Evolutionary conservation across 2,329 filamentous ascomycete species (phyloP).

Genomic region (Penicillium sp.): DNA sequence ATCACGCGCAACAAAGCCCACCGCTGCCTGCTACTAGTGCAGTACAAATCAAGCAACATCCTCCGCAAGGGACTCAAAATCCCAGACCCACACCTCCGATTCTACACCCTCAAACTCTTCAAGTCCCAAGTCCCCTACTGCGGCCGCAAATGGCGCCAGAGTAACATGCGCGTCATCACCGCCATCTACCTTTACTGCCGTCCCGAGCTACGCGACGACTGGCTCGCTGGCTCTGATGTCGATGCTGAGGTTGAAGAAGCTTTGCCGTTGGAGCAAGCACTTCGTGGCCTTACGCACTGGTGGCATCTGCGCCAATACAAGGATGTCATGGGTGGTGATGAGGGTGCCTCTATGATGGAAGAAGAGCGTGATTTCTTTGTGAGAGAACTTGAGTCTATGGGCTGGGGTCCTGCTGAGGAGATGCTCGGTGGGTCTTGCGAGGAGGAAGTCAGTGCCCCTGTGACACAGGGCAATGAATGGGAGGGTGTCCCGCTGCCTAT

Average conservation of each 20-base stretch:
- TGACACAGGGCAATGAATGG: slow-evolving; percentile 33
- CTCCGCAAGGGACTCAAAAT: slow-evolving; percentile 89
- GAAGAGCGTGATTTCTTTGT: slow-evolving; percentile 80
- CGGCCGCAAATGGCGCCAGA: slow-evolving; percentile 95
- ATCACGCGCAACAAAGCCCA: slow-evolving; percentile 95
- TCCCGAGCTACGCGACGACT: slow-evolving; percentile 90
- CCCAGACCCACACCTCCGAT: slow-evolving; percentile 79
- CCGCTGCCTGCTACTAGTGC: slow-evolving; percentile 86
- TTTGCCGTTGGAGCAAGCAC: slow-evolving; percentile 84
- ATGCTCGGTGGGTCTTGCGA: slow-evolving; percentile 25
- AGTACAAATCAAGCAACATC: slow-evolving; percentile 92
- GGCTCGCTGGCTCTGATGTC: slow-evolving; percentile 84
- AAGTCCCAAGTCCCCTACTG: slow-evolving; percentile 98
- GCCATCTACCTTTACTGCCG: slow-evolving; percentile 92
- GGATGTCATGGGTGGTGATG: slow-evolving; percentile 64
- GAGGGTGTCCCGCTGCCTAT: slow-evolving; percentile 38
- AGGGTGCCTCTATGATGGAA: slow-evolving; percentile 56
- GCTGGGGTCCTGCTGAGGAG: slow-evolving; percentile 48
- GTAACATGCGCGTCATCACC: slow-evolving; percentile 98
- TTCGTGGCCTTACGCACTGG: slow-evolving; percentile 90
- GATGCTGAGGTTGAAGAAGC: slow-evolving; percentile 94
- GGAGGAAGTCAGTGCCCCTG: not conserved
- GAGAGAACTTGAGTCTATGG: slow-evolving; percentile 72
- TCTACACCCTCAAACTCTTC: slow-evolving; percentile 97
- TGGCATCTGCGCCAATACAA: slow-evolving; percentile 83